These are phyloP conservation scores for Aspergillus hancockii DNA, from an alignment of 495 filamentous ascomycete genomes.

Conservation along the genomic window DNA sequence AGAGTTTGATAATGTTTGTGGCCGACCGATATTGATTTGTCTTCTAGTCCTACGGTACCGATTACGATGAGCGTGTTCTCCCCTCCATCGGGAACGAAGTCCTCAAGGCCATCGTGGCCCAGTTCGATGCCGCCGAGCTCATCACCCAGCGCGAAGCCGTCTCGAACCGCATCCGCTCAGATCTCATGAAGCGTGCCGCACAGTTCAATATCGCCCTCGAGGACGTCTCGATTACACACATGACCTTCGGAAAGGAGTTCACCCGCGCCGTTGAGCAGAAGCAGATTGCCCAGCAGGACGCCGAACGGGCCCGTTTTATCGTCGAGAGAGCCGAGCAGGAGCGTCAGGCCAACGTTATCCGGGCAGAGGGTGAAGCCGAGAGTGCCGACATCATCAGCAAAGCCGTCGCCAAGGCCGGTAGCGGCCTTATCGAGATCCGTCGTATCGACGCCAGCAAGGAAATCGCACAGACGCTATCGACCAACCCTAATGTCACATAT, in stretches of 20 bases:
- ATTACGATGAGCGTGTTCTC: conserved; percentile 99
- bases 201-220: conserved; percentile 99
- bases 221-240: conserved; percentile 99
- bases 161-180: conserved; percentile 88
- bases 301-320: conserved; percentile 94
- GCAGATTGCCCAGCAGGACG: conserved; percentile 99
- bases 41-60: conserved; percentile 74
- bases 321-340: conserved; percentile 99
- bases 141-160: conserved; percentile 99
- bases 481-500: conserved; percentile 96
- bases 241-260: conserved; percentile 99
- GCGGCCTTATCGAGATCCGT: conserved; percentile 91
- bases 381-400: conserved; percentile 90
- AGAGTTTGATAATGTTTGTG: not conserved
- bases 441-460: conserved; percentile 96
- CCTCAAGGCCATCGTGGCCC: conserved; percentile 97
- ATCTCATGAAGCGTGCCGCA: conserved; percentile 90
- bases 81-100: conserved; percentile 99
- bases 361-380: conserved; percentile 96
- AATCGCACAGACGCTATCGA: conserved; percentile 85
- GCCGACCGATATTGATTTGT: not conserved
- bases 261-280: conserved; percentile 98
- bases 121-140: conserved; percentile 98
- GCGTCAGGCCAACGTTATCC: conserved; percentile 95
- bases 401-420: conserved; percentile 87